Evolutionary conservation across 164 flowering plant species (phyloP), one percentile per base, ranked within the genome.

Genomic region (Umbilicus rupestris): DNA sequence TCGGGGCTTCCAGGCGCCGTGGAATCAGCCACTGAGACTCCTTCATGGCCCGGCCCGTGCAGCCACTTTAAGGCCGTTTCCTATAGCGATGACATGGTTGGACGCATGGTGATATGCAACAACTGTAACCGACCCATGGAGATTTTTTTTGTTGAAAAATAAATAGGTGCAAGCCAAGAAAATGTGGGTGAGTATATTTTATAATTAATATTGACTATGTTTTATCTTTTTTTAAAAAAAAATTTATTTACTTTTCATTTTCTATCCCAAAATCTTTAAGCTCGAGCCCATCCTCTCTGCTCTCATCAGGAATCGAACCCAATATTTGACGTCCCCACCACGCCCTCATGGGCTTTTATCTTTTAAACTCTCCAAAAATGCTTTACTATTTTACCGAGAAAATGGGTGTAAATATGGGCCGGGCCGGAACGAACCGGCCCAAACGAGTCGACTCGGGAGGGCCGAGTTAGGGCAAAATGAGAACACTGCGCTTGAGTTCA

Each of bases 121-220:
- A 70, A 73, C 55, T 92, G 97, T 72, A 78, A 72, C 68, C 73
- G 76, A 3, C 80, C 77, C 6, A 81, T 84, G 92, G 73, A 84
- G 77, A 77, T 71, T 76, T 74, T 73, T 64, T 65, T 81, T 12
- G 45, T 86, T 16, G 87, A 80, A 52, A 72, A 83, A 68, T 86
- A 82, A 67, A 72, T 66, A 66, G 78, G 67, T 70, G 14, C 49
- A 45, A 16, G 19, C 49, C 3, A 0, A 45, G 49, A 3, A 45
- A 12, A 1, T 16, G n/a, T 45, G 19, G 17, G 14, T 45, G 5
- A 45, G 2, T 45, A 45, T 12, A 17, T 14, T 16, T n/a, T n/a
- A n/a, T n/a, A n/a, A n/a, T n/a, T n/a, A n/a, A n/a, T n/a, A n/a
- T n/a, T n/a, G n/a, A n/a, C 16, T 15, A 41, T 0, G 44, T 41